Base-by-base conservation (phyloP, 1,139 yeast genomes). In the Blastobotrys apis region DNA sequence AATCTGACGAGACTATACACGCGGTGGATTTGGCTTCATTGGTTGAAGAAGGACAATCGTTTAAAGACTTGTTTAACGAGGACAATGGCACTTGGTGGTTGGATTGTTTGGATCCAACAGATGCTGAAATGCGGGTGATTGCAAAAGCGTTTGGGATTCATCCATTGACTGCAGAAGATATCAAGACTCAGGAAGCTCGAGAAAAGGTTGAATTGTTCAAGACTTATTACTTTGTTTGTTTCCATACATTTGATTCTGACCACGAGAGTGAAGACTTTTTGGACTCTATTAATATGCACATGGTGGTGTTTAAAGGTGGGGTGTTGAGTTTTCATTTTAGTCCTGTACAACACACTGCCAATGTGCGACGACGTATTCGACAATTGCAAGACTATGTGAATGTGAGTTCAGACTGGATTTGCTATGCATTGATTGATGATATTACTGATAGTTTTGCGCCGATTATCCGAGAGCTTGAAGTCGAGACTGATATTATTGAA, bases 361-460 rank as follows among this genome's bases (percentile, higher is more conserved):
- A 92, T 61, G 98, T 92, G 32, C 77, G 98, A 56, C 77, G 97
- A 62, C 78, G 98, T 59, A 95, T 95, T 0, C 73, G 98, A 47
- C 70, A 92, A 52, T 73, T 92, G 52, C 76, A 84, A 51, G 98
- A 92, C 62, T 92, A 90, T 59, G 72, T 92, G 51, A 85, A 86
- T 1, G 95, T 92, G 4, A 79, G 94, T 1, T 80, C 97, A 0
- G 98, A 92, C 64, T 92, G 98, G 98, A 83, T 92, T 40, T 92
- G 96, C 2, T 92, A 92, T 67, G 98, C 98, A 0, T 71, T 92
- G 52, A 88, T 92, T 59, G 98, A 92, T 69, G 97, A 92, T 63
- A 87, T 92, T 51, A 90, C 97, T 1, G 98, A 92, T 70, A 94
- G 95, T 0, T 92, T 87, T 72, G 97, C 94, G 0, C 98, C 98